These are phyloP conservation scores for Wickerhamiella brachini DNA, from an alignment of 805 yeast genomes.

Conservation along the genomic window DNA sequence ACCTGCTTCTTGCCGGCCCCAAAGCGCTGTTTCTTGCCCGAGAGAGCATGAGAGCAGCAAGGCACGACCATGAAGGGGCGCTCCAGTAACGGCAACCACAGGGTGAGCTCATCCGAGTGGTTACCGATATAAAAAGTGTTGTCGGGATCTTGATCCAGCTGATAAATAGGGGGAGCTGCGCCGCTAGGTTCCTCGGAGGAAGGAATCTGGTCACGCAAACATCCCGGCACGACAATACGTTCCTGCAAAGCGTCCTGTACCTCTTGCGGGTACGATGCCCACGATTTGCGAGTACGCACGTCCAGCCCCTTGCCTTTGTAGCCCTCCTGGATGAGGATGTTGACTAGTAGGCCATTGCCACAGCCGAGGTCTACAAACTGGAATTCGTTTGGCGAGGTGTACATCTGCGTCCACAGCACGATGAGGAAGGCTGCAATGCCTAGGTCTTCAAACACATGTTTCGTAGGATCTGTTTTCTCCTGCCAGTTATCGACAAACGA, in stretches of 20 bases:
- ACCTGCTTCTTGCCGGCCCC: constrained; percentile 26
- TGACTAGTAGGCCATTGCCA: constrained; percentile 81
- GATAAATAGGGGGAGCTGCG: background rate
- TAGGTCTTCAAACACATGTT: constrained; percentile 91
- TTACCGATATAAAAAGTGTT: constrained; percentile 76
- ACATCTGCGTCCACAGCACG: constrained; percentile 60
- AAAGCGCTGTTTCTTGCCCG: constrained; percentile 62
- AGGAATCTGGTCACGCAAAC: constrained; percentile 24
- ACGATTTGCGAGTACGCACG: constrained; percentile 78
- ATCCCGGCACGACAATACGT: constrained; percentile 71
- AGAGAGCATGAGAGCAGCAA: constrained; percentile 81
- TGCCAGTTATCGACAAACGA: constrained; percentile 68
- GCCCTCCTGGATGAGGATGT: constrained; percentile 66
- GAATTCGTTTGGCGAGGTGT: constrained; percentile 30
- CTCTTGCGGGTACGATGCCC: constrained; percentile 60
- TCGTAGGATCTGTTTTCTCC: constrained; percentile 89
- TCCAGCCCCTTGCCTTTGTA: constrained; percentile 75
- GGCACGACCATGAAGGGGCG: constrained; percentile 82
- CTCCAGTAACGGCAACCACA: constrained; percentile 82
- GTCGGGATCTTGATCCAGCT: background rate
- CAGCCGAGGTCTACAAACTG: constrained; percentile 87
- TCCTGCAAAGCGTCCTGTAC: constrained; percentile 49
- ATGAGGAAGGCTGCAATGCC: constrained; percentile 91
- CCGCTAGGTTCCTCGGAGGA: background rate
- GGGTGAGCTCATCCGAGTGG: constrained; percentile 88